Base-by-base conservation (phyloP, 108 stramenopile genomes). In the Nitzschia inconspicua region DNA sequence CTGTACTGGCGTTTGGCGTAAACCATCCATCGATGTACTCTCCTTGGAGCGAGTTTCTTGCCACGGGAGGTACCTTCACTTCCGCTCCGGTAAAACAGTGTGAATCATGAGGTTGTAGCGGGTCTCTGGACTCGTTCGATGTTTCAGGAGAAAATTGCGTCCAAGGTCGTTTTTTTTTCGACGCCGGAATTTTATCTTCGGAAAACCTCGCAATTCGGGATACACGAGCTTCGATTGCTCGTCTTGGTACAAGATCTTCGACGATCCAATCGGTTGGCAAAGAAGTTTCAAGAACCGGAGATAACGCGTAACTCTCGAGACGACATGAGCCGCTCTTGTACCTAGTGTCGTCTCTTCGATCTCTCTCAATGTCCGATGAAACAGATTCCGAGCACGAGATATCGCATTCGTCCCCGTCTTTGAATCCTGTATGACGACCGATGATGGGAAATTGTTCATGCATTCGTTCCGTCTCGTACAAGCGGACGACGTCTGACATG, bases 21-120 rank as follows among this genome's bases (percentile, higher is more conserved):
- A 54, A 32, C 53, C 53, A 54, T 22, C 35, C 53, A 23, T 54
- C 53, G 19, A 54, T 36, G 20, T 36, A 35, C 34, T 54, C 53
- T 11, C 27, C 11, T 19, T 28, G 7, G 6, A 27, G 26, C 48
- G n/a, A 27, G 9, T 50, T 8, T 19, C 37, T 25, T 20, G 34
- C 23, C 24, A 8, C 0, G 7, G 30, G 3, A 31, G 34, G 11
- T 22, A 36, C 16, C 5, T 16, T 32, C 4, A n/a, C 35, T 18
- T 14, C 11, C 37, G 37, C 14, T 14, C n/a, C n/a, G 14, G 37
- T 14, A 39, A 39, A 39, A n/a, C n/a, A n/a, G n/a, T 39, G 37
- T 11, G 11, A 11, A n/a, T 14, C 11, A n/a, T 14, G 11, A 11
- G 37, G 37, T 39, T 11, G 0, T 18, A 35, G 11, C 32, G 11